These are phyloP conservation scores for Metschnikowia lachancei DNA, from an alignment of 805 yeast genomes.

Conservation along the genomic window DNA sequence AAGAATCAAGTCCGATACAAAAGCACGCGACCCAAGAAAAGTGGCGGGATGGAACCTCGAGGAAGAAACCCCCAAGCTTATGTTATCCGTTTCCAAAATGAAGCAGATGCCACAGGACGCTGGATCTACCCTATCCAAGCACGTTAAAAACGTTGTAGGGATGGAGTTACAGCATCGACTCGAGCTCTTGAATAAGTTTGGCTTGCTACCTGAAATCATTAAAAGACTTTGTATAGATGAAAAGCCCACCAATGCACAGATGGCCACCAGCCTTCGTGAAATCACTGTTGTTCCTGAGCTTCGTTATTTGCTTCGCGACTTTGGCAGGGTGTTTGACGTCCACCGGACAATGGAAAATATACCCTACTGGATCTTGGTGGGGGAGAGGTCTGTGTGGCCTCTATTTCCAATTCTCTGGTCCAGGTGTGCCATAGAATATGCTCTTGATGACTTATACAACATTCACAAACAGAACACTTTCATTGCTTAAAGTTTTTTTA, in stretches of 20 bases:
- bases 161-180: slow-evolving; percentile 84
- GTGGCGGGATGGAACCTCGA: slow-evolving; percentile 13
- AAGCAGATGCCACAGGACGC: slow-evolving; percentile 35
- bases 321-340: slow-evolving; percentile 76
- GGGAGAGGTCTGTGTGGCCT: slow-evolving; percentile 94
- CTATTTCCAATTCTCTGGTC: slow-evolving; percentile 79
- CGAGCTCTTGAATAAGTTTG: slow-evolving; percentile 73
- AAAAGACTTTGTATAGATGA: slow-evolving; percentile 85
- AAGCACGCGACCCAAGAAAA: slow-evolving; percentile 8
- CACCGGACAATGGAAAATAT: slow-evolving; percentile 68
- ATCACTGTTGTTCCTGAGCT: slow-evolving; percentile 89
- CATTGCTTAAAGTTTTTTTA: not conserved
- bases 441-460: slow-evolving; percentile 71
- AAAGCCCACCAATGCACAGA: slow-evolving; percentile 64
- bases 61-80: slow-evolving; percentile 11
- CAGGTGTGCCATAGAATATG: slow-evolving; percentile 85
- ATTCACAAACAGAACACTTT: slow-evolving; percentile 30
- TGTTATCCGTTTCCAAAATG: slow-evolving; percentile 13
- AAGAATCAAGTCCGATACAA: slow-evolving; percentile 23
- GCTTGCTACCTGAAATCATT: slow-evolving; percentile 65
- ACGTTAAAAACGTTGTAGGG: slow-evolving; percentile 54
- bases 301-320: slow-evolving; percentile 63
- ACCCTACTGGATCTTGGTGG: slow-evolving; percentile 85
- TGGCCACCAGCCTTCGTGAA: slow-evolving; percentile 62
- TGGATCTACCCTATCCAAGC: slow-evolving; percentile 32